Conservation (phyloP, 495 filamentous ascomycete genomes). For the Aspergillus coremiiformis region DNA sequence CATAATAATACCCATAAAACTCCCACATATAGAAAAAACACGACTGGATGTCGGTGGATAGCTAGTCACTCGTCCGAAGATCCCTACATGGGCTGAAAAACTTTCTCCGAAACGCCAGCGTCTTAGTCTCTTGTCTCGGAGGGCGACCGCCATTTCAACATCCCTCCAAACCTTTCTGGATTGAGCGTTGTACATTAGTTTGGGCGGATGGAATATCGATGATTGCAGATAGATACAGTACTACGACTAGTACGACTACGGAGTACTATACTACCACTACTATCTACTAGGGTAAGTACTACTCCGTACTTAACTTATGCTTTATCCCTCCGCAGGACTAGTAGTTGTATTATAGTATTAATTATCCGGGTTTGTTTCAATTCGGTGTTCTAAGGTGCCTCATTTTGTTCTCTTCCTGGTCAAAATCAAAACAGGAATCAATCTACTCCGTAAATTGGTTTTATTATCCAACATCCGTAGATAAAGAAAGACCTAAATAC, state of each 20-base stretch:
- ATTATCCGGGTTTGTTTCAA: neutral
- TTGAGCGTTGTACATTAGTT: slow-evolving; percentile 9
- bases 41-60: neutral
- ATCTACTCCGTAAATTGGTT: too few species aligned
- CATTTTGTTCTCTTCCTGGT: neutral
- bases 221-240: slow-evolving; percentile 2
- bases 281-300: too few species aligned
- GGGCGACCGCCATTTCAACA: slow-evolving; percentile 14
- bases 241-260: too few species aligned
- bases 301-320: neutral
- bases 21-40: neutral
- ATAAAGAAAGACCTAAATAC: too few species aligned
- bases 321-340: neutral
- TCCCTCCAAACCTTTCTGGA: slow-evolving; percentile 1
- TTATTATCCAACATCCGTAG: too few species aligned
- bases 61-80: slow-evolving; percentile 1
- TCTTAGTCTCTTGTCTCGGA: slow-evolving; percentile 7
- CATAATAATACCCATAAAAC: too few species aligned
- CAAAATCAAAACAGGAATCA: too few species aligned
- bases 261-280: too few species aligned
- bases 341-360: neutral
- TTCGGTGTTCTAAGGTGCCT: neutral
- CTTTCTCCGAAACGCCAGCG: slow-evolving; percentile 6
- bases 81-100: slow-evolving; percentile 10
- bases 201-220: neutral